Base-by-base conservation (phyloP, 352 stramenopile species). In the Phytophthora citrophthora region DNA sequence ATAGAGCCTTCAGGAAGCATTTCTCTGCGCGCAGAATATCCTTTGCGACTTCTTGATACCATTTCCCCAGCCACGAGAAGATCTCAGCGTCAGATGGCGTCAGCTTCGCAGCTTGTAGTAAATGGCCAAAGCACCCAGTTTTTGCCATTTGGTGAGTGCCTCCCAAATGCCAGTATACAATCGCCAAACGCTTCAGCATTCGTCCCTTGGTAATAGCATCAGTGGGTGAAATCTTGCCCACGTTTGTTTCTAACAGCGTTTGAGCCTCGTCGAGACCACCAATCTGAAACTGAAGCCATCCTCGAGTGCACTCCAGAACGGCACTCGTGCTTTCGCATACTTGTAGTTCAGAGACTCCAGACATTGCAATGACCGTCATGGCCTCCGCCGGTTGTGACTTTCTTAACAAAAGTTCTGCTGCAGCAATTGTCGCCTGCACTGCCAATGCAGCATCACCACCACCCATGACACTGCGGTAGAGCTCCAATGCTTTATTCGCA, bases 1-100 rank as follows among this genome's bases (percentile, higher is more conserved):
- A 79, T 16, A 96, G 72, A 16, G 88, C 85, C 51, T 95, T 94
- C 32, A 96, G 55, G 40, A 91, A 95, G 45, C 88, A 96, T 52
- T 96, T 96, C 46, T 95, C 86, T 1, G 86, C 88, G 16, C 86
- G 85, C 23, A 92, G 12, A 13, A 83, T 54, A 65, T 96, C 88
- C 0, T 61, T 68, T 4, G 58, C 78, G 2, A 94, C 57, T 16
- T 86, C 74, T 15, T 79, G 61, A 52, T 96, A 96, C 83, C 85
- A 96, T 50, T 81, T 81, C 8, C 88, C 88, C 24, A 96, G 64
- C 76, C 77, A 91, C 1, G 64, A 72, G 40, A 94, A 96, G 15
- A 84, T 79, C 29, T 91, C 82, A 0, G 72, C 75, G 46, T 95
- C 86, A 9, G 64, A 72, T 16, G 88, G 84, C 15, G 76, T 77